Base-by-base conservation (phyloP, 176 grass and related monocot genomes). In the Sorghum bicolor region DNA sequence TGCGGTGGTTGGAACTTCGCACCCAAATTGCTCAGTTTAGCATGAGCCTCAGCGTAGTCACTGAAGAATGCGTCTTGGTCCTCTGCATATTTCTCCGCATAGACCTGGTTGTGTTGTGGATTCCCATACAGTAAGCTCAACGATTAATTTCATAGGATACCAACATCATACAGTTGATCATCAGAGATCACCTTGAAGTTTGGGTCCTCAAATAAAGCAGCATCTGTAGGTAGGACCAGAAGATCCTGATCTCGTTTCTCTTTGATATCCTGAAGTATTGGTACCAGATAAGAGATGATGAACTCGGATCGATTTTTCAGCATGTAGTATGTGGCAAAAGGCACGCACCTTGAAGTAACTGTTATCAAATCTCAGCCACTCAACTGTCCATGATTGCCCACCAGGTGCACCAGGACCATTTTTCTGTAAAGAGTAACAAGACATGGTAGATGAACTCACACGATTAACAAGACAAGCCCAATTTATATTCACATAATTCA, bases 341-440 rank as follows among this genome's bases (percentile, higher is more conserved):
- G 16, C 38, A 67, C 24, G 2, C 73, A 96, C 97, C 81, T 80
- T 99, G 87, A 96, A 99, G 74, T 96, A 99, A 79, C 84, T 99
- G 79, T 99, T 96, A 44, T 99, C 97, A 76, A 99, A 96, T 72
- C 89, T 94, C 66, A 99, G 86, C 93, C 97, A 99, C 50, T 92
- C 89, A 47, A 60, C 75, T n/a, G 97, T 99, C 97, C 97, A 99
- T 61, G 97, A 99, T 72, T 99, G 97, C n/a, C 97, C 97, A 67
- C 97, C 97, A 78, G 97, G 91, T 81, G 91, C 93, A 74, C 97
- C 97, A 84, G 93, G 97, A 52, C 97, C 97, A 84, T 96, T 91
- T 91, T 96, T 96, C 97, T 99, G 70, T 71, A 30, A 71, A 20
- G 64, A 30, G 26, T 30, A 64, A 11, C 8, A 72, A 41, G 70